These are phyloP conservation scores for Penicillium occitanis DNA, from an alignment of 2,329 filamentous ascomycete species.

Conservation along the genomic window DNA sequence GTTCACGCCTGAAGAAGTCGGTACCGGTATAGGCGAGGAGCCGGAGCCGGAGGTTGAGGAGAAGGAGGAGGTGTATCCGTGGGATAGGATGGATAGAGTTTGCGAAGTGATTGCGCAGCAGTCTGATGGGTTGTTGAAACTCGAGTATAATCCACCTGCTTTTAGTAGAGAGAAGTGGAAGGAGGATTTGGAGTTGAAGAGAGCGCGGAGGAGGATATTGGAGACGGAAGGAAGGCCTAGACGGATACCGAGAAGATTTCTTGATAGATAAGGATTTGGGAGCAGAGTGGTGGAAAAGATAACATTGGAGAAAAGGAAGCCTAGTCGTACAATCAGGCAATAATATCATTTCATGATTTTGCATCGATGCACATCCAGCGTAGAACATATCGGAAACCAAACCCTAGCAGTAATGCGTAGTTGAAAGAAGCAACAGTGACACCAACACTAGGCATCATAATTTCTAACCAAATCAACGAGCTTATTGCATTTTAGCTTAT, in stretches of 20 bases:
- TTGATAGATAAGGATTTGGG: background rate
- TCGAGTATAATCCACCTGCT: background rate
- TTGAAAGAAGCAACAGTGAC: background rate
- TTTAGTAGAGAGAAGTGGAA: background rate
- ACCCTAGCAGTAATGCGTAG: background rate
- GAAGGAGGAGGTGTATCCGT: background rate
- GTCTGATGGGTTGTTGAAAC: background rate
- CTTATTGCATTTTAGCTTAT: background rate
- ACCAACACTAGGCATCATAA: background rate
- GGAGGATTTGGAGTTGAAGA: background rate
- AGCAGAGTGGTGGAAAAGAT: background rate
- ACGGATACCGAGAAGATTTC: background rate
- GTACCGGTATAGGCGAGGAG: background rate
- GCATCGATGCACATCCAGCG: background rate
- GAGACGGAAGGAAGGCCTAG: background rate
- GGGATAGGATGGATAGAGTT: background rate
- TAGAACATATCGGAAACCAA: background rate
- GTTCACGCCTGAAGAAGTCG: background rate
- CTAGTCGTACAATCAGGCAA: background rate
- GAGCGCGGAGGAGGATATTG: background rate
- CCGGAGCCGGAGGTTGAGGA: background rate
- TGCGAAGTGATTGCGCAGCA: background rate
- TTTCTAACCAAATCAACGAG: background rate
- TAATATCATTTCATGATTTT: background rate
- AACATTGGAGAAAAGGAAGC: background rate